These are phyloP conservation scores for barrel medic (Medicago truncatula) DNA, from an alignment of 306 rosid genomes.

Conservation along the genomic window DNA sequence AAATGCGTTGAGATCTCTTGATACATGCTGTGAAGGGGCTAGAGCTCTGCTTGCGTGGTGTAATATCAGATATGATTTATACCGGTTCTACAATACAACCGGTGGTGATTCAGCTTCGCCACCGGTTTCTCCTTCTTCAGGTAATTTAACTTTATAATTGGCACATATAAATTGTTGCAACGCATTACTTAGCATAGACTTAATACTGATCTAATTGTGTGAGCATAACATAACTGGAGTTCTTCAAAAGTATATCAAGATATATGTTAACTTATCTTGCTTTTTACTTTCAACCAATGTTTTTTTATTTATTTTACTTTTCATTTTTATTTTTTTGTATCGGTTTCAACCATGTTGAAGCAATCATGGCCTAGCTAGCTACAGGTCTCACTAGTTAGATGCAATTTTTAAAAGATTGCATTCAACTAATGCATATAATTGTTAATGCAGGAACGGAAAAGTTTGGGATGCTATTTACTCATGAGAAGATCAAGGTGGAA, in stretches of 20 bases:
- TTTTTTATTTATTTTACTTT: too few relatives aligned
- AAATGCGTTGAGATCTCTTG: constrained; percentile 35
- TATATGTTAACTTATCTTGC: too few relatives aligned
- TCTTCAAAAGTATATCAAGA: too few relatives aligned
- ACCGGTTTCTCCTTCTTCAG: constrained; percentile 6
- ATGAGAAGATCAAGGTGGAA: constrained; percentile 31
- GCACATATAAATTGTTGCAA: too few relatives aligned
- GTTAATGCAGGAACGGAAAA: constrained; percentile 42
- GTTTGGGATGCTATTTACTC: constrained; percentile 39
- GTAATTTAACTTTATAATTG: constrained; percentile 15
- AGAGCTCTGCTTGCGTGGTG: constrained; percentile 42
- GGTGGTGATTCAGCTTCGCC: not conserved
- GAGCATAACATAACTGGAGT: not conserved
- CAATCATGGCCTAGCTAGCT: not conserved
- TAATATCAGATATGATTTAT: constrained; percentile 47
- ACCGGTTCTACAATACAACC: constrained; percentile 43
- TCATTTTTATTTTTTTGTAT: too few relatives aligned
- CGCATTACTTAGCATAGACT: too few relatives aligned
- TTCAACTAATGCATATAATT: not conserved
- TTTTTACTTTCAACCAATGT: too few relatives aligned
- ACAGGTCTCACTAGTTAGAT: too few relatives aligned
- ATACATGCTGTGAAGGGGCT: constrained; percentile 47
- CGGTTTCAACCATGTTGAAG: not conserved
- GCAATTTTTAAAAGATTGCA: not conserved
- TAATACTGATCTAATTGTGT: too few relatives aligned